Base-by-base conservation (phyloP, 2,329 filamentous ascomycete genomes). In the Gnomoniopsis sp. region DNA sequence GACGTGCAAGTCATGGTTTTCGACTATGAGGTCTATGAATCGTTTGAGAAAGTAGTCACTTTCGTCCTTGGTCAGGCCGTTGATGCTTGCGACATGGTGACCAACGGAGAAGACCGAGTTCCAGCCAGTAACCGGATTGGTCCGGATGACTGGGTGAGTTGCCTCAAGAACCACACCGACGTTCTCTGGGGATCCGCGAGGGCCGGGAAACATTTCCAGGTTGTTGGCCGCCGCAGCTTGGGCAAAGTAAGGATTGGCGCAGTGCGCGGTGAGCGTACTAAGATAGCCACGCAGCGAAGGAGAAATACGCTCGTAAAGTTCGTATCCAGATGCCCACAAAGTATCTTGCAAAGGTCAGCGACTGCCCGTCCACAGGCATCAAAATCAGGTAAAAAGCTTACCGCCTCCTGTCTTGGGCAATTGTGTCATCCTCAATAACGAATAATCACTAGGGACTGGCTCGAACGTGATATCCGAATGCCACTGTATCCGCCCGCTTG, bases 381-480 rank as follows among this genome's bases (percentile, higher is more conserved):
- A 30, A 30, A 30, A 4, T 30, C 8, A 30, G 8, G 26, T 4
- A 30, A 30, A 4, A 8, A n/a, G 8, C 26, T 30, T 30, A 74
- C 74, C 83, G 46, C 82, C 78, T 6, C 36, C 51, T 0, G 79
- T 83, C 57, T 74, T 73, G 3, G 84, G 84, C 1, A 86, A 70
- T 63, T 84, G 70, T 0, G 75, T 77, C 2, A 87, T 69, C 0
- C 81, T 71, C 1, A 88, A 72, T 0, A 82, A 76, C 0, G 85
- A 79, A 65, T 88, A 89, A 67, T 89, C 86, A 8, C 79, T 79
- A 0, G 87, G 87, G 3, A 83, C 73, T 0, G 80, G 80, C 71
- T 89, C 87, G 60, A 88, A 89, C 0, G 81, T 80, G 63, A 88
- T 88, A 62, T 89, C 86, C 0, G 79, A 81, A 67, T 87, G 84